These are phyloP conservation scores for Agrocybe chaxingu DNA, from an alignment of 768 basidiomycete genomes.

Conservation along the genomic window DNA sequence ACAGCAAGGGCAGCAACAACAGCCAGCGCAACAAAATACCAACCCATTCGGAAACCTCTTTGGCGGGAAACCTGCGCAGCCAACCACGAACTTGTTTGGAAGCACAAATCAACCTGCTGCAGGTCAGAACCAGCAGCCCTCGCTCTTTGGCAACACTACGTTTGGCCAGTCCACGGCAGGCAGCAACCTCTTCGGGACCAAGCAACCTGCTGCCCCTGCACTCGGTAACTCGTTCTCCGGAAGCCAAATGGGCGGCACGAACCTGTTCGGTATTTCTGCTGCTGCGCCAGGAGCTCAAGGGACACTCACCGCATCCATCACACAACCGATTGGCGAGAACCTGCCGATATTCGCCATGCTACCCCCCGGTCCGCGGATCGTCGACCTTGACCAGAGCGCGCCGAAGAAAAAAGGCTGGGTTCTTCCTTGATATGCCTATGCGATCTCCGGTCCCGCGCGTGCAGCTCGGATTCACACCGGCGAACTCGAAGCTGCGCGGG, in stretches of 20 bases:
- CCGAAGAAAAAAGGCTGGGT: conserved; percentile 77
- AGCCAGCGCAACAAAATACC: conserved; percentile 17
- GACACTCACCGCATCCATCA: conserved; percentile 79
- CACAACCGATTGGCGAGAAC: conserved; percentile 75
- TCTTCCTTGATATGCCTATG: conserved; percentile 74
- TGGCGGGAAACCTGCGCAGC: conserved; percentile 35
- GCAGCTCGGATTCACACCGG: conserved; percentile 61
- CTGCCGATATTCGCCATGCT: conserved; percentile 75
- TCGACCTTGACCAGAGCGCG: conserved; percentile 53
- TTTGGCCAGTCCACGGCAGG: conserved; percentile 41
- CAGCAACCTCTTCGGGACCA: conserved; percentile 45
- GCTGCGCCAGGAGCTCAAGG: conserved; percentile 49
- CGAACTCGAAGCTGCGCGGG: conserved; percentile 69
- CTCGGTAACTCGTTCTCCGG: conserved; percentile 28
- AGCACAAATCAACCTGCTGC: conserved; percentile 39
- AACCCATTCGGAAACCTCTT: conserved; percentile 39
- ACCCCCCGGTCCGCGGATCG: conserved; percentile 64
- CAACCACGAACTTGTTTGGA: conserved; percentile 36
- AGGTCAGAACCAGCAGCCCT: conserved; percentile 24
- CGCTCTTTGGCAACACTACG: conserved; percentile 47
- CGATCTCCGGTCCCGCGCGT: conserved; percentile 69
- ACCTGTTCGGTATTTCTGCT: conserved; percentile 29
- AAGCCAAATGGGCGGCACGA: conserved; percentile 9
- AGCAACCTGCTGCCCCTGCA: conserved; percentile 47
- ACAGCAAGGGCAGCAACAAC: conserved; percentile 26